Percentiles rank a stretch among this genome's conserved stretches.
Conservation (phyloP, 306 rosid species). For the Cucurbita argyrosperma region DNA sequence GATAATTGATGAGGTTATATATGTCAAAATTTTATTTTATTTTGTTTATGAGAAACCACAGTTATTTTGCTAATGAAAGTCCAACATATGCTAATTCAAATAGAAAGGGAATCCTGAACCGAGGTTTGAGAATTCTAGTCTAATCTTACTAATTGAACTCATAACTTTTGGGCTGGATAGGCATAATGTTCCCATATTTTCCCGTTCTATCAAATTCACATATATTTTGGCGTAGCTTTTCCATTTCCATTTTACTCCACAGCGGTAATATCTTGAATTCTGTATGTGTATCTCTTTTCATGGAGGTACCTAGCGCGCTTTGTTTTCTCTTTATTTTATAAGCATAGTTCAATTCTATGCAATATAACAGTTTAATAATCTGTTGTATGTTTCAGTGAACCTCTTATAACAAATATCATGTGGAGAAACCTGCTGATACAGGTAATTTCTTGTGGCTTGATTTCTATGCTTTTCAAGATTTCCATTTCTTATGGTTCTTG, state of each 20-base stretch:
- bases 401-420: conserved; percentile 81
- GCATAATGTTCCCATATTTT: neutral
- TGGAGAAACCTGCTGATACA: conserved; percentile 89
- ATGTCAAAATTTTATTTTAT: neutral
- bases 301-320: neutral
- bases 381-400: conserved; percentile 45
- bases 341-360: neutral
- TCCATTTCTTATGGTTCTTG: neutral
- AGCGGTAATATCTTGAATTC: neutral
- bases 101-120: neutral
- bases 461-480: neutral
- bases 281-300: neutral
- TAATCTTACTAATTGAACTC: neutral
- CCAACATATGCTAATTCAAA: neutral
- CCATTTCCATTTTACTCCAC: neutral
- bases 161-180: neutral
- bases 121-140: neutral
- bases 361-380: neutral
- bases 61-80: neutral
- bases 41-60: neutral
- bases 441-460: conserved; percentile 30
- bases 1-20: neutral
- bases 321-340: too few relatives aligned
- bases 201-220: neutral
- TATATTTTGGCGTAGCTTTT: neutral